Conservation (phyloP, 352 stramenopile species). For the Phytophthora melonis region DNA sequence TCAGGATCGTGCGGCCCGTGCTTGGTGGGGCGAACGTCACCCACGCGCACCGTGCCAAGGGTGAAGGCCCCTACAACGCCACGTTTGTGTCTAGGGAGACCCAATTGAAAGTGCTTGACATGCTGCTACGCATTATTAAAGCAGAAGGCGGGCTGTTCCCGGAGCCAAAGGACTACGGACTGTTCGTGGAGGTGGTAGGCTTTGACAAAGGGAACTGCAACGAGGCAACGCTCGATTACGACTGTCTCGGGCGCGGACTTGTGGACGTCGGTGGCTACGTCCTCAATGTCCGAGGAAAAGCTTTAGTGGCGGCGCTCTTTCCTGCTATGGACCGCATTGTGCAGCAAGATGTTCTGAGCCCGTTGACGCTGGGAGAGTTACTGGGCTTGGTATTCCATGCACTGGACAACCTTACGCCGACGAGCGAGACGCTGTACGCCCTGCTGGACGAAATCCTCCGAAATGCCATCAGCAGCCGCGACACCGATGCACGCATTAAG, state of each 20-base stretch:
- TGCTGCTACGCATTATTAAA: constrained; percentile 56
- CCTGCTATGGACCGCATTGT: constrained; percentile 62
- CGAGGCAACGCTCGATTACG: constrained; percentile 56
- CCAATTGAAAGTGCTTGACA: constrained; percentile 47
- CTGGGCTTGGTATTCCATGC: constrained; percentile 41
- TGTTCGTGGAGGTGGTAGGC: constrained; percentile 56
- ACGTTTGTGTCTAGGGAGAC: constrained; percentile 43
- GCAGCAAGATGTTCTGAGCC: constrained; percentile 58
- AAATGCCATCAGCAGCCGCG: constrained; percentile 34
- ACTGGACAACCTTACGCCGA: constrained; percentile 14
- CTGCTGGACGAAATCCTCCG: constrained; percentile 48
- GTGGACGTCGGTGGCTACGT: constrained; percentile 62
- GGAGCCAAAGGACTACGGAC: constrained; percentile 50
- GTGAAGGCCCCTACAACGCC: constrained; percentile 46
- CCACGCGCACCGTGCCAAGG: constrained; percentile 53
- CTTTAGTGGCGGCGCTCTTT: constrained; percentile 54
- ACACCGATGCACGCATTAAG: constrained; percentile 52
- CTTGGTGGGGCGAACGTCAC: constrained; percentile 72
- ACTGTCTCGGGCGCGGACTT: constrained; percentile 60
- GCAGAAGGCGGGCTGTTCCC: constrained; percentile 66
- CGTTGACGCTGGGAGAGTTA: constrained; percentile 50
- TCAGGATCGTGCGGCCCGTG: constrained; percentile 50
- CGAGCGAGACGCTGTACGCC: constrained; percentile 40
- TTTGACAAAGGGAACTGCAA: constrained; percentile 58
- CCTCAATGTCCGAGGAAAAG: constrained; percentile 44